Conservation (phyloP, 106 monocot genomes). For the Dendrobium officinale region DNA sequence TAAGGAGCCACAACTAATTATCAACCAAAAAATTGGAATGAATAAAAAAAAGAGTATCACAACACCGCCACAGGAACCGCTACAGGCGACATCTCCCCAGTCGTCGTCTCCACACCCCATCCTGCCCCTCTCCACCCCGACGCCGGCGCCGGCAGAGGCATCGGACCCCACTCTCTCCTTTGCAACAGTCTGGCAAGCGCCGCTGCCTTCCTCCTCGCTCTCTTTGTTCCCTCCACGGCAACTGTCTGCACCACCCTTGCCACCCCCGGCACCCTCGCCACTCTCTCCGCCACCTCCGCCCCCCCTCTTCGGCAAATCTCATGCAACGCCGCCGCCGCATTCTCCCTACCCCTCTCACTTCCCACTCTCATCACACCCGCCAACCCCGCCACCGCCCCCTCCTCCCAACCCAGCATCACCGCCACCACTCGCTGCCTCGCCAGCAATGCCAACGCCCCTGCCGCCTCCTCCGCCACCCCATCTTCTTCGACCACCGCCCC, state of each 20-base stretch:
- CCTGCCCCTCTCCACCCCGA: neutral
- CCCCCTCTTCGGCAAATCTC: constrained; percentile 53
- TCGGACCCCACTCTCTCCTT: neutral
- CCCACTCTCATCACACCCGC: constrained; percentile 53
- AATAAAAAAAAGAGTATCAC: neutral
- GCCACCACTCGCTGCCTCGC: constrained; percentile 28
- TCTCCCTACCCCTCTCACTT: constrained; percentile 50
- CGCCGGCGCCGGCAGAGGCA: neutral
- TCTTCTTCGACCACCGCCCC: constrained; percentile 33
- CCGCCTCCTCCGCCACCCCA: constrained; percentile 60
- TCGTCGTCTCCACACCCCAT: neutral
- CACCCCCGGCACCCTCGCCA: neutral
- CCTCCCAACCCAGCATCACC: constrained; percentile 20
- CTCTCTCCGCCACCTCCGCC: neutral
- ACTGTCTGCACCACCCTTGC: neutral
- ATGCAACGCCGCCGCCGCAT: constrained; percentile 51
- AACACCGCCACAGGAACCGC: neutral
- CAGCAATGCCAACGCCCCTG: constrained; percentile 59
- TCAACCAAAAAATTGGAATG: neutral
- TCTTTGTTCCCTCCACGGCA: neutral
- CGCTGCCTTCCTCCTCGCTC: neutral
- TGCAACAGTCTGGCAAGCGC: neutral
- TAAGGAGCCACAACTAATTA: no score
- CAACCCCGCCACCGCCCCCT: constrained; percentile 21
- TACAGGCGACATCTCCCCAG: neutral